phyloP scores from a whole-genome alignment of 495 filamentous ascomycete species.

The Letharia columbiana region DNA sequence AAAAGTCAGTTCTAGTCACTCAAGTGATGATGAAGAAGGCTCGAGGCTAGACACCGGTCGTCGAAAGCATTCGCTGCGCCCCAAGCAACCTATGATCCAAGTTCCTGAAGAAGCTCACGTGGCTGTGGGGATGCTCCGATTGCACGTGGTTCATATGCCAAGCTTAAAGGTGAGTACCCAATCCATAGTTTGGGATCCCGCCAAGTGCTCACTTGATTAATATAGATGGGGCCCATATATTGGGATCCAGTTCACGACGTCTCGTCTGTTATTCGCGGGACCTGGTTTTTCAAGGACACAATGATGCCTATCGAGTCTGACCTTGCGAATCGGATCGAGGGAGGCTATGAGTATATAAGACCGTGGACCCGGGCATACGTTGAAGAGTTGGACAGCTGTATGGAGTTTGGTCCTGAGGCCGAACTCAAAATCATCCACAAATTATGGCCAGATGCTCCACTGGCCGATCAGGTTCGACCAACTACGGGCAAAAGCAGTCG shows the following conservation, averaged over 20 bases:
- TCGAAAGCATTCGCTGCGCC: constrained; percentile 11
- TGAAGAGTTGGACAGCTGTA: constrained; percentile 83
- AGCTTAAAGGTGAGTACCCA: constrained; percentile 36
- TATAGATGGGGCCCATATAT: constrained; percentile 92
- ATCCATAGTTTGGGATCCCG: neutral
- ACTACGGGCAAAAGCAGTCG: constrained; percentile 25
- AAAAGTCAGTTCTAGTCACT: constrained; percentile 11
- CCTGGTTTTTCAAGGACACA: constrained; percentile 95
- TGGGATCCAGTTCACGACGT: constrained; percentile 95
- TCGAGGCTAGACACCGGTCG: neutral
- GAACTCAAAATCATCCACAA: constrained; percentile 82
- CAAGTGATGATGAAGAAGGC: neutral
- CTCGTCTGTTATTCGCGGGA: constrained; percentile 70
- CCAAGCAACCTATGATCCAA: constrained; percentile 17
- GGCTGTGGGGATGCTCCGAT: constrained; percentile 66
- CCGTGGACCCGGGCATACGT: constrained; percentile 91
- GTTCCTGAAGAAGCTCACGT: constrained; percentile 37
- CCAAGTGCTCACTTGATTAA: constrained; percentile 42
- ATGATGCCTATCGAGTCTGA: constrained; percentile 81
- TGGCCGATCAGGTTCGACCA: constrained; percentile 28
- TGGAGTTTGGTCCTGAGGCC: constrained; percentile 81
- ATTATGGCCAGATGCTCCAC: constrained; percentile 59
- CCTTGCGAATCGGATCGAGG: constrained; percentile 88
- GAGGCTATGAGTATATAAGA: constrained; percentile 74
- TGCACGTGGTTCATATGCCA: constrained; percentile 53